Evolutionary conservation across 257 asterid species (phyloP).

Genomic region (Voacanga thouarsii): DNA sequence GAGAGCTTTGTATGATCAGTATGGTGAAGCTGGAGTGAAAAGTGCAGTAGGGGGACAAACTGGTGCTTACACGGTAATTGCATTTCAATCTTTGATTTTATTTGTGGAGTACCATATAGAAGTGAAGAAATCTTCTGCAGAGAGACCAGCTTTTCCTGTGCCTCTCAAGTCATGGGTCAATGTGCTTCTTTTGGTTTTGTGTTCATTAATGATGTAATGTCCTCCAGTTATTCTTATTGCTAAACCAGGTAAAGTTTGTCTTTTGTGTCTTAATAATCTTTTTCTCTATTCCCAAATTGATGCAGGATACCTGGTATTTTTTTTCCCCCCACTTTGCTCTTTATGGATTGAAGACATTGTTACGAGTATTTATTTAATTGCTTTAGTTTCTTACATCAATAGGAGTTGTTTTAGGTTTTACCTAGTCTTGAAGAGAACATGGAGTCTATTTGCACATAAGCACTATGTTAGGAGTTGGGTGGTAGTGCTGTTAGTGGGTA

Average conservation of each 20-base stretch:
- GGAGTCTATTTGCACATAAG: too few relatives aligned
- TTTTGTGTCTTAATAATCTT: not conserved
- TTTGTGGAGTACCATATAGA: conserved; percentile 10
- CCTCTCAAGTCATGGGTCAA: not conserved
- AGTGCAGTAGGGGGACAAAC: conserved; percentile 75
- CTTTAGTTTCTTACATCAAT: too few relatives aligned
- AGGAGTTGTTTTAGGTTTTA: too few relatives aligned
- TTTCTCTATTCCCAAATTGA: not conserved
- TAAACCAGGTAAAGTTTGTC: not conserved
- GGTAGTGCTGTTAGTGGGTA: too few relatives aligned
- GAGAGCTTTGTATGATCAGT: conserved; percentile 91
- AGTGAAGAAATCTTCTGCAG: not conserved
- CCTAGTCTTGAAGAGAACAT: too few relatives aligned
- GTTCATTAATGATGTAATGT: not conserved
- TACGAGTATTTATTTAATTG: too few relatives aligned
- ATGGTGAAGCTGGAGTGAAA: conserved; percentile 97
- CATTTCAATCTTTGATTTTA: conserved; percentile 5
- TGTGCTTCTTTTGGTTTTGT: not conserved
- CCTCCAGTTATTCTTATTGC: not conserved
- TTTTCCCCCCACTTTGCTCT: not conserved
- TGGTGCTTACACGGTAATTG: conserved; percentile 82
- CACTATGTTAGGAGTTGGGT: too few relatives aligned
- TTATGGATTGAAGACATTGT: not conserved
- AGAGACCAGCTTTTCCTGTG: not conserved
- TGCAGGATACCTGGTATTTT: not conserved